Evolutionary conservation across 768 basidiomycete species (phyloP).

Genomic region (Suillus placidus): DNA sequence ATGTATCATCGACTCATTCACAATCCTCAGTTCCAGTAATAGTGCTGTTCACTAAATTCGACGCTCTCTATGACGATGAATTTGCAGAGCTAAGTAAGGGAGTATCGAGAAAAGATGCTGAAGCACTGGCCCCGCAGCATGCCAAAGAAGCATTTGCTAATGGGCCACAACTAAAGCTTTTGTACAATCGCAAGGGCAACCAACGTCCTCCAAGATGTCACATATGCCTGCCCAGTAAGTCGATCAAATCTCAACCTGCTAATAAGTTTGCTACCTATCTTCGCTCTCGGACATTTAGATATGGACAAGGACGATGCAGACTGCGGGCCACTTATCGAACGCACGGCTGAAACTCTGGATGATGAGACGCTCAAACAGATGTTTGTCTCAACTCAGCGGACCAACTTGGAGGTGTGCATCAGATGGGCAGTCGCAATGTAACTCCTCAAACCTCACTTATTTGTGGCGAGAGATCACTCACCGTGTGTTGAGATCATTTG

Average conservation of each 20-base stretch:
- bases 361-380: background rate
- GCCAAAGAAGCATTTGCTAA: background rate
- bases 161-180: background rate
- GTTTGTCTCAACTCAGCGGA: background rate
- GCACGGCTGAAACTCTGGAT: background rate
- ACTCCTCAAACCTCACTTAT: background rate
- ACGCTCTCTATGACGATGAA: background rate
- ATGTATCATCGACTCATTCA: background rate
- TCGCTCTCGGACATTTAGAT: background rate
- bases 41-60: background rate
- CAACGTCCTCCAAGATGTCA: background rate
- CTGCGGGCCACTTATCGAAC: background rate
- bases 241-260: background rate
- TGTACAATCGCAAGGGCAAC: background rate
- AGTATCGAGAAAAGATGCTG: background rate
- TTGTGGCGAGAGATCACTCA: background rate
- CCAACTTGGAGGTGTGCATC: background rate
- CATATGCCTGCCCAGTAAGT: background rate
- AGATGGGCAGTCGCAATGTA: background rate
- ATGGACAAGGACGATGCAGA: background rate
- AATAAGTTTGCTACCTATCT: background rate
- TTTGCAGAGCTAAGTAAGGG: background rate
- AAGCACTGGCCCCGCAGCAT: background rate
- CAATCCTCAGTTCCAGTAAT: background rate
- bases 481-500: background rate